phyloP scores from a whole-genome alignment of 2,329 filamentous ascomycete genomes.

The Exophiala oligosperma region DNA sequence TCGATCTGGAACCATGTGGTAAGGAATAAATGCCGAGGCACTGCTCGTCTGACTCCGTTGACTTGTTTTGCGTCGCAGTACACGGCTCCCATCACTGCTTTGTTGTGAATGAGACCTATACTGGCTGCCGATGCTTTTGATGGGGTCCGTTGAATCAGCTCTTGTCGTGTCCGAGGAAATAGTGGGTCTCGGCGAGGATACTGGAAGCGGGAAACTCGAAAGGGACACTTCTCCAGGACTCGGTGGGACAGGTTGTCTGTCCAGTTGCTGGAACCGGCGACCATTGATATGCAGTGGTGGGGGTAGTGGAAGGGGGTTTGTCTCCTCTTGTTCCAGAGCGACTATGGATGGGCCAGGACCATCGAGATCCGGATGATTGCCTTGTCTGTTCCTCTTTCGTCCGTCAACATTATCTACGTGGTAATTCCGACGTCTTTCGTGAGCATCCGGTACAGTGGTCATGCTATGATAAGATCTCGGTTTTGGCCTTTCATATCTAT shows the following conservation, averaged over 20 bases:
- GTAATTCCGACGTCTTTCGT: neutral
- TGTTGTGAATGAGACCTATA: conserved; percentile 3
- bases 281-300: conserved; percentile 13
- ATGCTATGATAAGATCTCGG: conserved; percentile 14
- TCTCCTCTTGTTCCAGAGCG: conserved; percentile 2
- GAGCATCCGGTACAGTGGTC: conserved; percentile 7
- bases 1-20: conserved; percentile 27
- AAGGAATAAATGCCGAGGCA: conserved; percentile 23
- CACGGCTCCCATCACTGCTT: conserved; percentile 8
- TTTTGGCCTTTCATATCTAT: conserved; percentile 5
- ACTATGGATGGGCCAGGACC: conserved; percentile 22
- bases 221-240: conserved; percentile 25
- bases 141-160: neutral
- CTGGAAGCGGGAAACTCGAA: conserved; percentile 23
- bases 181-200: conserved; percentile 16
- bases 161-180: neutral
- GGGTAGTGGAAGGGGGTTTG: conserved; percentile 10
- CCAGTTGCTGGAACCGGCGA: conserved; percentile 4
- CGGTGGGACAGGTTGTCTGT: conserved; percentile 13
- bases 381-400: conserved; percentile 6
- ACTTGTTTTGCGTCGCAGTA: conserved; percentile 17
- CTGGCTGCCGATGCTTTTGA: neutral
- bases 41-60: conserved; percentile 19
- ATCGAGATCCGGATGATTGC: conserved; percentile 4
- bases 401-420: neutral